Percentiles rank a stretch among this genome's conserved stretches.
Conservation (phyloP, 164 flowering plant genomes). For the Taxillus chinensis region DNA sequence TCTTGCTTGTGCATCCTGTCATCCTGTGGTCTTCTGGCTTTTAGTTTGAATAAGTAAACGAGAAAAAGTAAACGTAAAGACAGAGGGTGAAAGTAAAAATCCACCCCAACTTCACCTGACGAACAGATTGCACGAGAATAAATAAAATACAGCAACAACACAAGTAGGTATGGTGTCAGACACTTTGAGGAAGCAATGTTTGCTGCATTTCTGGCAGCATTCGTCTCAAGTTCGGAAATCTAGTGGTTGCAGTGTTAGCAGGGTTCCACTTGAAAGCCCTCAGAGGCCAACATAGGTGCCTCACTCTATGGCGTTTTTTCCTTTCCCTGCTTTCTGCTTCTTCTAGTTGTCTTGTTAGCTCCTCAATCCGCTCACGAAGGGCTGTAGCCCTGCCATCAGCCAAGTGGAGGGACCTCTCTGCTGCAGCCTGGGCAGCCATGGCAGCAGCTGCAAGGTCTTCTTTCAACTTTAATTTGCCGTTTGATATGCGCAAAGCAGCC, state of each 20-base stretch:
- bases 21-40: no score
- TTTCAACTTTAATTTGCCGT: slow-evolving; percentile 57
- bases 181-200: slow-evolving; percentile 31
- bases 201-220: slow-evolving; percentile 65
- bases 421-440: slow-evolving; percentile 70
- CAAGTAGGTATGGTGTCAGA: slow-evolving; percentile 6
- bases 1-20: no score
- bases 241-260: slow-evolving; percentile 6
- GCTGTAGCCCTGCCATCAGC: slow-evolving; percentile 54
- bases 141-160: no score
- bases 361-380: slow-evolving; percentile 47
- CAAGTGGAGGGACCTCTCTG: slow-evolving; percentile 59
- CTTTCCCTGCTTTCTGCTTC: slow-evolving; percentile 40
- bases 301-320: slow-evolving; percentile 23
- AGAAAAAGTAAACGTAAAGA: no score
- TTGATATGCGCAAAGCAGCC: slow-evolving; percentile 37
- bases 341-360: slow-evolving; percentile 56
- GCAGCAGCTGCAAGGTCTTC: slow-evolving; percentile 71
- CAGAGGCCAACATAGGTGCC: slow-evolving; percentile 83
- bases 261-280: slow-evolving; percentile 22
- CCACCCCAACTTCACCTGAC: no score
- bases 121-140: no score
- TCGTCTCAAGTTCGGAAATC: slow-evolving; percentile 17
- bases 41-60: no score
- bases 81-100: no score